These are phyloP conservation scores for Hibiscus syriacus DNA, from an alignment of 345 rosid genomes.

Conservation along the genomic window DNA sequence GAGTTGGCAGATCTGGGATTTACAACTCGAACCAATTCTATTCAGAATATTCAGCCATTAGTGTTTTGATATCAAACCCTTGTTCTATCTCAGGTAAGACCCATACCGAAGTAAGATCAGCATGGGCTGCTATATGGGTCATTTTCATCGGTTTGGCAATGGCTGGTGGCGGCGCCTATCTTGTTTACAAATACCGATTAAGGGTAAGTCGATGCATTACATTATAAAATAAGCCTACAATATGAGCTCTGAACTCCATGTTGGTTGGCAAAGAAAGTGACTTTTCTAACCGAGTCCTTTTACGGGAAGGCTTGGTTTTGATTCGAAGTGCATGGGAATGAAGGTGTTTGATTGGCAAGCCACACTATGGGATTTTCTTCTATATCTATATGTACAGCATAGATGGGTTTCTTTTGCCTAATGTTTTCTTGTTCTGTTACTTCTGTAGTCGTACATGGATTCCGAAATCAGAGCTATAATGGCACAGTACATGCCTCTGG, in stretches of 20 bases:
- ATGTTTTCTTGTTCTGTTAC: background rate
- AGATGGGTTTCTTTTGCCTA: background rate
- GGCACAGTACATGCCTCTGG: slow-evolving; percentile 98
- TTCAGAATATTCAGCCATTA: background rate
- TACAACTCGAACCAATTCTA: background rate
- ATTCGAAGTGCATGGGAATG: background rate
- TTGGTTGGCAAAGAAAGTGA: background rate
- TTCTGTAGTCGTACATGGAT: slow-evolving; percentile 85
- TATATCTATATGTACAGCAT: background rate
- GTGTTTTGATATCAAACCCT: slow-evolving; percentile 3
- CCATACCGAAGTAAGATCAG: slow-evolving; percentile 59
- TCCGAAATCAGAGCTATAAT: slow-evolving; percentile 94
- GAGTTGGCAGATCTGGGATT: slow-evolving; percentile 19
- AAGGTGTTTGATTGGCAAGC: background rate
- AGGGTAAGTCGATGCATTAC: slow-evolving; percentile 49
- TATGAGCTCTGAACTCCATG: background rate
- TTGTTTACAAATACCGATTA: slow-evolving; percentile 79
- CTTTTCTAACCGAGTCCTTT: background rate
- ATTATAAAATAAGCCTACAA: background rate
- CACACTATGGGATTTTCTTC: background rate
- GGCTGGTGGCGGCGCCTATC: slow-evolving; percentile 83
- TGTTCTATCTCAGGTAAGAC: slow-evolving; percentile 51
- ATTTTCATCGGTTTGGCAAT: slow-evolving; percentile 68
- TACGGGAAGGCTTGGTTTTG: background rate
- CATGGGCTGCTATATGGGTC: slow-evolving; percentile 92